Evolutionary conservation across 2,329 filamentous ascomycete genomes (phyloP).

Genomic region (Ophiostoma tasmaniense): DNA sequence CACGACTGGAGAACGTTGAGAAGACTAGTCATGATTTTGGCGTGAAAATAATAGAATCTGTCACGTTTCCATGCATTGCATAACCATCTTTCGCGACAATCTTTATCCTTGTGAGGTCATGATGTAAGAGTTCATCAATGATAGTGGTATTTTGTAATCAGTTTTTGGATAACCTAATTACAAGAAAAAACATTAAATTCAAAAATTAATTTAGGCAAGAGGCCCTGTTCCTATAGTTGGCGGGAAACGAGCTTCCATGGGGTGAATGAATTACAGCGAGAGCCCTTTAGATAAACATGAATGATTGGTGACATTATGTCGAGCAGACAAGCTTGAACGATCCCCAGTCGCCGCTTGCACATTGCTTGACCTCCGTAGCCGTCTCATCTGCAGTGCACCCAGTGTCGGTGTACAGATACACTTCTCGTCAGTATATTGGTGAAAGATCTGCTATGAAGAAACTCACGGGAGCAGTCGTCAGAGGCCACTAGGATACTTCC

Average conservation of each 20-base stretch:
- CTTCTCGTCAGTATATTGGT: not conserved
- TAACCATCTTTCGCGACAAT: no score
- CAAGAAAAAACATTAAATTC: not conserved
- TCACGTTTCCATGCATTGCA: no score
- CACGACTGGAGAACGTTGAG: no score
- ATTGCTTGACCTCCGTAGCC: conserved; percentile 4
- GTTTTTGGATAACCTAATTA: not conserved
- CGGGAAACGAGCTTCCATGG: no score
- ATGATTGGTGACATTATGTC: not conserved
- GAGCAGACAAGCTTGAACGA: conserved; percentile 21
- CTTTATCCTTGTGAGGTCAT: no score
- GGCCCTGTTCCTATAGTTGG: no score
- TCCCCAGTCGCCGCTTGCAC: conserved; percentile 16
- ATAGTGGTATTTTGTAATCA: not conserved
- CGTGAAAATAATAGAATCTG: no score
- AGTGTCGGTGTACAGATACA: conserved; percentile 12
- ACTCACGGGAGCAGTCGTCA: conserved; percentile 16
- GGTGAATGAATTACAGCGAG: no score
- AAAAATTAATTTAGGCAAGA: not conserved
- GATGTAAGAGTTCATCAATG: no score
- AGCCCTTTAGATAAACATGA: not conserved
- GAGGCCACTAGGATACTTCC: conserved; percentile 15
- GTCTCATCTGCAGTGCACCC: conserved; percentile 8
- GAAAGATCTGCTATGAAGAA: not conserved
- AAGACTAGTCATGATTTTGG: not conserved